Conservation (phyloP, 2,329 filamentous ascomycete genomes). For the Alternaria gaisen region DNA sequence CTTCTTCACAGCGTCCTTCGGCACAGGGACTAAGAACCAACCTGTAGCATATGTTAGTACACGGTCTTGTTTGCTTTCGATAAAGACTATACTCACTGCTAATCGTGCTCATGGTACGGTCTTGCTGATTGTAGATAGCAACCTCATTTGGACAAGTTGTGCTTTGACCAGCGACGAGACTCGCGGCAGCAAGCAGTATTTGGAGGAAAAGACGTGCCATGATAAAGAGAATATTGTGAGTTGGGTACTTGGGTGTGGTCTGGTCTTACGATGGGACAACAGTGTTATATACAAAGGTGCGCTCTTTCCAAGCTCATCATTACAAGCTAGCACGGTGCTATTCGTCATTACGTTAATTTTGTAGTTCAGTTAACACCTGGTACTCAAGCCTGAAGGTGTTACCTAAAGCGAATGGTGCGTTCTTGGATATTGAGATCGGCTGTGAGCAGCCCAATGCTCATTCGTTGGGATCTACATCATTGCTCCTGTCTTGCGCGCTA, state of each 20-base stretch:
- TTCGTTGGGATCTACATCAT: conserved; percentile 6
- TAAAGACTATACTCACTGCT: conserved; percentile 6
- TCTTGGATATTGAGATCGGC: background rate
- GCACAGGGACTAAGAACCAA: conserved; percentile 16
- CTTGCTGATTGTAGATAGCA: conserved; percentile 13
- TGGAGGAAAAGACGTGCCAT: conserved; percentile 11
- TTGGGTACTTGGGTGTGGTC: background rate
- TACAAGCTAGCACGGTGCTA: background rate
- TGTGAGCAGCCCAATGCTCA: background rate
- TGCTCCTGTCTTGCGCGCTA: background rate
- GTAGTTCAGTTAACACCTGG: background rate
- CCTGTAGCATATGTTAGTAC: conserved; percentile 2
- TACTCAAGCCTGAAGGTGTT: background rate
- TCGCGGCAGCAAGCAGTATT: conserved; percentile 5
- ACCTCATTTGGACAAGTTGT: conserved; percentile 20
- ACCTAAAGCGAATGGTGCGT: background rate
- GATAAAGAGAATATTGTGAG: background rate
- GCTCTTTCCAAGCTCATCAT: background rate
- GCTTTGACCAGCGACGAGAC: conserved; percentile 6
- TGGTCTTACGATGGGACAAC: background rate
- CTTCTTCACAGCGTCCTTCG: conserved; percentile 12
- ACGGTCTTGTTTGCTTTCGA: background rate
- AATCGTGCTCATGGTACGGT: conserved; percentile 18
- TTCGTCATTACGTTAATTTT: background rate
- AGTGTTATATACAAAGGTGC: conserved; percentile 1